A percentile compares a stretch with the other conserved stretches of the same genome.
Conservation (phyloP, 2,329 filamentous ascomycete genomes). For the Xylaria sp. region DNA sequence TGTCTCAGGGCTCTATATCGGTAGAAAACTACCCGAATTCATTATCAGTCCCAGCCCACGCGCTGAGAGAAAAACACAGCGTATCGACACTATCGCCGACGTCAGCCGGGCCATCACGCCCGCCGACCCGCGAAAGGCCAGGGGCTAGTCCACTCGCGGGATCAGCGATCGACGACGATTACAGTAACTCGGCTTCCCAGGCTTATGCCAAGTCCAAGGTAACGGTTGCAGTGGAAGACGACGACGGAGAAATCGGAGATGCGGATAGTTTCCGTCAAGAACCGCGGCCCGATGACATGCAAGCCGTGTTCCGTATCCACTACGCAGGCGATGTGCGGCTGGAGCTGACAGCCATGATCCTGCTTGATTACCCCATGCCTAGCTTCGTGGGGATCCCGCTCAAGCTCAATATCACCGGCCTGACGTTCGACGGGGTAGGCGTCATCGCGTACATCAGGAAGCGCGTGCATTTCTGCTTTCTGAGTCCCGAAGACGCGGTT, state of each 20-base stretch:
- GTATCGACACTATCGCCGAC: conserved; percentile 70
- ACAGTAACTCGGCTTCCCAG: conserved; percentile 21
- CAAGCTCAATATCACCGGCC: conserved; percentile 91
- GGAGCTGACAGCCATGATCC: conserved; percentile 90
- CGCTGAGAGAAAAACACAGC: conserved; percentile 67
- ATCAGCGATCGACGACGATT: conserved; percentile 39
- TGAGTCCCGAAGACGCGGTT: conserved; percentile 90
- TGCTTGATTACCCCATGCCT: conserved; percentile 98
- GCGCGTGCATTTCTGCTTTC: conserved; percentile 90
- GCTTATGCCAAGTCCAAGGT: conserved; percentile 16
- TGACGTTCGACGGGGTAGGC: conserved; percentile 95
- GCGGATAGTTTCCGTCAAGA: conserved; percentile 68
- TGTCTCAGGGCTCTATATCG: conserved; percentile 60
- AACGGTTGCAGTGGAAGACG: conserved; percentile 27
- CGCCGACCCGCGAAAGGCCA: conserved; percentile 63
- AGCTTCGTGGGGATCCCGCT: conserved; percentile 96
- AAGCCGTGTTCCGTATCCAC: conserved; percentile 89
- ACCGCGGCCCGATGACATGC: conserved; percentile 84
- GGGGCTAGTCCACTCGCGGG: conserved; percentile 18
- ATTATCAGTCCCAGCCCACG: conserved; percentile 52
- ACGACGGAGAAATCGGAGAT: conserved; percentile 35
- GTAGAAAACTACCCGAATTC: conserved; percentile 53
- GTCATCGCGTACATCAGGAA: conserved; percentile 91
- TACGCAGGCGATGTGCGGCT: conserved; percentile 90
- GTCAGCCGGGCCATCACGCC: conserved; percentile 63